phyloP scores from a whole-genome alignment of 1,284 basidiomycete genomes.

The Inonotus hispidus region DNA sequence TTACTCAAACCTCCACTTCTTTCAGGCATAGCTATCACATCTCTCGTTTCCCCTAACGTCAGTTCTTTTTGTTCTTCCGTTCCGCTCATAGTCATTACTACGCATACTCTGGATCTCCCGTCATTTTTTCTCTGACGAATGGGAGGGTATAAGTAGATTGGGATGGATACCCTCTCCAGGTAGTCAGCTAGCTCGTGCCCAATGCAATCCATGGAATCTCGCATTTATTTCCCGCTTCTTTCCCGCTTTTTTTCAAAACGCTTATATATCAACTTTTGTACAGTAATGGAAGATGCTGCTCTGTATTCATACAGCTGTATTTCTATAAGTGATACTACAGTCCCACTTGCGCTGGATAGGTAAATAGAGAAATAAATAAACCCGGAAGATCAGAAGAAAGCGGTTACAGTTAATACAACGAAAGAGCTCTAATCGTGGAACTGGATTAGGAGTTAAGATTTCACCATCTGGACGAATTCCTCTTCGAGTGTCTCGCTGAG shows the following conservation, averaged over 20 bases:
- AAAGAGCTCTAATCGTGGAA: background rate
- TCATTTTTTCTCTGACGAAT: background rate
- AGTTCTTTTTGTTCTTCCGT: background rate
- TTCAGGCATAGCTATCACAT: background rate
- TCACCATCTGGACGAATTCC: background rate
- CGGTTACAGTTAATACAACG: background rate
- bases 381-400: background rate
- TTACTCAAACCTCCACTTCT: background rate
- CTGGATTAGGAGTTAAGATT: background rate
- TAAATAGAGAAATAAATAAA: constrained; percentile 8
- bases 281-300: constrained; percentile 1
- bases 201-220: background rate
- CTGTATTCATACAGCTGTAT: constrained; percentile 13
- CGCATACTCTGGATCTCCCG: background rate
- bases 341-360: background rate
- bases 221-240: background rate
- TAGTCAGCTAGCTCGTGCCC: background rate
- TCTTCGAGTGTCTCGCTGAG: background rate
- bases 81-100: background rate
- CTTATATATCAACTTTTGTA: background rate
- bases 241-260: background rate
- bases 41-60: background rate
- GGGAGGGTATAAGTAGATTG: background rate
- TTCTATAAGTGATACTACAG: constrained; percentile 2
- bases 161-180: background rate